These are phyloP conservation scores for Serendipita vermifera DNA, from an alignment of 768 basidiomycete species.

Conservation along the genomic window DNA sequence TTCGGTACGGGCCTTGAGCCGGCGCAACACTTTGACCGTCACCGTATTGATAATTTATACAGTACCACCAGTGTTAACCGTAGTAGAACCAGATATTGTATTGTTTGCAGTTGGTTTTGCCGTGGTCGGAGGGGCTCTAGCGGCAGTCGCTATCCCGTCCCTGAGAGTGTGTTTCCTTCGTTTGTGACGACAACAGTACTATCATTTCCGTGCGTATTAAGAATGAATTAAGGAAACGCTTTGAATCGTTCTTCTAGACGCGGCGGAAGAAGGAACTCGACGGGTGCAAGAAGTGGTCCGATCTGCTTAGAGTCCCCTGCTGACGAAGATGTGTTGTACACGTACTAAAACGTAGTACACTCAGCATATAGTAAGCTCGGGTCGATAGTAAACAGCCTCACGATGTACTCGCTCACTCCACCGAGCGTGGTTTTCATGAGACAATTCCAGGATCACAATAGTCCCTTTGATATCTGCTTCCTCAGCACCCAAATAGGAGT, in stretches of 20 bases:
- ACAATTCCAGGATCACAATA: constrained; percentile 81
- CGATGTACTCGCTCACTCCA: constrained; percentile 65
- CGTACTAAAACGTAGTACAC: too few species aligned
- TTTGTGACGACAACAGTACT: constrained; percentile 42
- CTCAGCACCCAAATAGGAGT: constrained; percentile 64
- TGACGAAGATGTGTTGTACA: constrained; percentile 48
- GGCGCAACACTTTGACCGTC: constrained; percentile 56
- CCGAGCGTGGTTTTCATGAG: constrained; percentile 88
- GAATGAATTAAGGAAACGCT: constrained; percentile 59
- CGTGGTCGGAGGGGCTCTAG: constrained; percentile 20
- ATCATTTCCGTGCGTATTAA: constrained; percentile 78
- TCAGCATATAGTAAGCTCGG: constrained; percentile 1
- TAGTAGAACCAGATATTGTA: constrained; percentile 15
- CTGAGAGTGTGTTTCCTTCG: constrained; percentile 37
- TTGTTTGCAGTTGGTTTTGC: constrained; percentile 19
- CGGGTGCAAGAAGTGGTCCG: constrained; percentile 45
- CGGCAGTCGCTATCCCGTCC: constrained; percentile 44
- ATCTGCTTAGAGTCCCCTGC: constrained; percentile 36
- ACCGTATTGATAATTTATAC: constrained; percentile 56
- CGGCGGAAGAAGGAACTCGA: constrained; percentile 49
- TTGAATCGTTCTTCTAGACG: constrained; percentile 68
- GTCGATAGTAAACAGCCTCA: constrained; percentile 31
- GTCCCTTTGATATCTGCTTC: constrained; percentile 65
- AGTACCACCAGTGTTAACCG: constrained; percentile 24
- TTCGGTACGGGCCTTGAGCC: constrained; percentile 68